Conservation (phyloP, 164 flowering plant species). For the Chimonanthus praecox region DNA sequence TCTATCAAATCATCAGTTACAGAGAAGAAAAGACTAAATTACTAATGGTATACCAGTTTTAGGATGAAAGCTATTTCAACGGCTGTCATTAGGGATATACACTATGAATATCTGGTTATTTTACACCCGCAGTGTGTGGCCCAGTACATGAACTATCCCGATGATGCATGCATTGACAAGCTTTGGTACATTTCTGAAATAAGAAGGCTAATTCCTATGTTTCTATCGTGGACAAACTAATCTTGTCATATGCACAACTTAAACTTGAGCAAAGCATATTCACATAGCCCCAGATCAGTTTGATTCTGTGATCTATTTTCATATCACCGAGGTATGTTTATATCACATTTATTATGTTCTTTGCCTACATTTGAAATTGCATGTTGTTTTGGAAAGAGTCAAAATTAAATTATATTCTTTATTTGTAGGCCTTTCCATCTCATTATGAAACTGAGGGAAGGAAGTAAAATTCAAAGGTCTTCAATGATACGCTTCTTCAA, state of each 20-base stretch:
- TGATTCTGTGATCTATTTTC: neutral
- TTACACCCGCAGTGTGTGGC: neutral
- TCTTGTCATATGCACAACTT: neutral
- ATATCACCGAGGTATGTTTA: neutral
- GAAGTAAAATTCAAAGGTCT: constrained; percentile 2
- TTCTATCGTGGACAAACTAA: neutral
- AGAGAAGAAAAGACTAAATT: neutral
- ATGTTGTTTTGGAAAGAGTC: neutral
- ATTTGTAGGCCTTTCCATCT: too few relatives aligned
- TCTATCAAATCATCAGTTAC: neutral
- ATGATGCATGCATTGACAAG: neutral
- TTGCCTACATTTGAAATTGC: neutral
- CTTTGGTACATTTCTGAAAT: neutral
- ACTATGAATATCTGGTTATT: neutral
- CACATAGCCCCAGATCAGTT: neutral
- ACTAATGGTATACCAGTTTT: neutral
- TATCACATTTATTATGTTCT: too few relatives aligned
- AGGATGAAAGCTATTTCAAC: too few relatives aligned
- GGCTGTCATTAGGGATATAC: neutral
- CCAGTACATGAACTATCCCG: neutral
- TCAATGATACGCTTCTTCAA: neutral
- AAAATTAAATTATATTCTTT: too few relatives aligned
- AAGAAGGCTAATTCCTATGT: neutral
- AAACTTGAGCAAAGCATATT: too few relatives aligned
- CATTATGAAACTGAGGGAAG: neutral